A percentile compares a stretch with the other conserved stretches of the same genome.
Conservation (phyloP, 2,329 filamentous ascomycete genomes). For the Cytospora mali region DNA sequence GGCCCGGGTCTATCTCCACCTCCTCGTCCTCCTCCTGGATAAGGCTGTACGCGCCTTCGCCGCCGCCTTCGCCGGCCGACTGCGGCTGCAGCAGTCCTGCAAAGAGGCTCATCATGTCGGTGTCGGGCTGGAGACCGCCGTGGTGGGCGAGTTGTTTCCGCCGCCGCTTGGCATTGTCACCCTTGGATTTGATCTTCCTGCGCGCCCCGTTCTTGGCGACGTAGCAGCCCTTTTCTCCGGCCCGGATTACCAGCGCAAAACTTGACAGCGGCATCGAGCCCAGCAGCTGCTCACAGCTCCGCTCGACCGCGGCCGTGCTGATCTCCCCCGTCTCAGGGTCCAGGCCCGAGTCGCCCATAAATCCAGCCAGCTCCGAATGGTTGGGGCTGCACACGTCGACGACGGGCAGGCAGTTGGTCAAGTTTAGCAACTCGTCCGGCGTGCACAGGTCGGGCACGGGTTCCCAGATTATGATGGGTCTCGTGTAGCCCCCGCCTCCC, state of each 20-base stretch:
- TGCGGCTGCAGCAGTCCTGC: constrained; percentile 54
- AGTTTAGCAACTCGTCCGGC: constrained; percentile 66
- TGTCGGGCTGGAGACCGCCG: constrained; percentile 60
- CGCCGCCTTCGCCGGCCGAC: constrained; percentile 1
- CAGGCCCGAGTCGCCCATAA: constrained; percentile 69
- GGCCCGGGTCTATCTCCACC: constrained; percentile 64
- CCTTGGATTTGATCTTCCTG: constrained; percentile 20
- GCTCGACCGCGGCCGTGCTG: constrained; percentile 55
- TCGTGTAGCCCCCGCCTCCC: constrained; percentile 42
- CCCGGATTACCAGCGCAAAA: constrained; percentile 69
- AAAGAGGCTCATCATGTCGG: constrained; percentile 65
- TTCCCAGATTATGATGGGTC: constrained; percentile 88
- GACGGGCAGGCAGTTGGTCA: constrained; percentile 63
- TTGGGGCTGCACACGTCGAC: constrained; percentile 76
- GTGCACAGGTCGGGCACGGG: constrained; percentile 88
- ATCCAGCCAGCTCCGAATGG: constrained; percentile 81
- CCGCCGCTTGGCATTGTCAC: constrained; percentile 37
- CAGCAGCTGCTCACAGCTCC: constrained; percentile 63
- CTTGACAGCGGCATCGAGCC: constrained; percentile 66
- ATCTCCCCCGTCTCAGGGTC: constrained; percentile 59
- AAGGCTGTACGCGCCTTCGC: constrained; percentile 48
- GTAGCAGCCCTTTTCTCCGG: constrained; percentile 73
- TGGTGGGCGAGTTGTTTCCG: constrained; percentile 48
- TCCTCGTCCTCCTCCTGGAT: constrained; percentile 45
- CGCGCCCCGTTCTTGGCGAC: constrained; percentile 61